Evolutionary conservation across 192 early-diverging fungal genomes (phyloP).

Genomic region (Coemansia aciculifera): DNA sequence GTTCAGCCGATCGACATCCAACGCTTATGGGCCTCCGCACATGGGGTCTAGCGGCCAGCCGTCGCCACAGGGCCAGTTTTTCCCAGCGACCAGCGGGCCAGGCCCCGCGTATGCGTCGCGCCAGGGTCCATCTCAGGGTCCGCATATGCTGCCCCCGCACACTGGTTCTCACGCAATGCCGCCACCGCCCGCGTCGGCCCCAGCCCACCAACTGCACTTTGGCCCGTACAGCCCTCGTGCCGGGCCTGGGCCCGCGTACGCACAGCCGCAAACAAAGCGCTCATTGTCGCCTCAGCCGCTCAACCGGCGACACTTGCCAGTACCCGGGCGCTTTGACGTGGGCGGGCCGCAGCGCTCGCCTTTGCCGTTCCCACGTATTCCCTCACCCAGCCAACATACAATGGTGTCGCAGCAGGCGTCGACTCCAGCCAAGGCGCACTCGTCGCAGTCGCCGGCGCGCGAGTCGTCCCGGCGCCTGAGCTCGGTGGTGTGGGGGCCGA

Average conservation of each 20-base stretch:
- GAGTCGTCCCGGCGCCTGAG: conserved; percentile 54
- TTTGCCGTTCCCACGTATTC: conserved; percentile 52
- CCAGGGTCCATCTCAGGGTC: conserved; percentile 14
- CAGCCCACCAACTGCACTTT: conserved; percentile 4
- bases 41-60: conserved; percentile 19
- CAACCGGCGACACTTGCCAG: conserved; percentile 32
- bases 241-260: conserved; percentile 22
- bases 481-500: conserved; percentile 56
- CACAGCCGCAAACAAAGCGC: not conserved
- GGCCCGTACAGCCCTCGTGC: not conserved
- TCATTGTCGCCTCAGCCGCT: conserved; percentile 19
- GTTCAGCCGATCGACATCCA: conserved; percentile 49
- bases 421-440: conserved; percentile 4
- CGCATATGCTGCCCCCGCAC: conserved; percentile 30
- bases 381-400: conserved; percentile 39
- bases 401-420: conserved; percentile 5
- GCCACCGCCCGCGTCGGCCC: conserved; percentile 6
- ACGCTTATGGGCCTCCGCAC: conserved; percentile 15
- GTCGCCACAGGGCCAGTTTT: conserved; percentile 34
- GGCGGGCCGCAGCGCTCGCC: conserved; percentile 35
- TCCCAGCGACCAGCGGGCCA: conserved; percentile 2
- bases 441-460: conserved; percentile 52
- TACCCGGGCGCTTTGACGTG: conserved; percentile 29
- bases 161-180: conserved; percentile 27
- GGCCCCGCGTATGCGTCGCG: conserved; percentile 7